A percentile compares a stretch with the other conserved stretches of the same genome.
These are phyloP conservation scores for Cercospora sp. DNA, from an alignment of 2,329 filamentous ascomycete genomes.

Conservation along the genomic window DNA sequence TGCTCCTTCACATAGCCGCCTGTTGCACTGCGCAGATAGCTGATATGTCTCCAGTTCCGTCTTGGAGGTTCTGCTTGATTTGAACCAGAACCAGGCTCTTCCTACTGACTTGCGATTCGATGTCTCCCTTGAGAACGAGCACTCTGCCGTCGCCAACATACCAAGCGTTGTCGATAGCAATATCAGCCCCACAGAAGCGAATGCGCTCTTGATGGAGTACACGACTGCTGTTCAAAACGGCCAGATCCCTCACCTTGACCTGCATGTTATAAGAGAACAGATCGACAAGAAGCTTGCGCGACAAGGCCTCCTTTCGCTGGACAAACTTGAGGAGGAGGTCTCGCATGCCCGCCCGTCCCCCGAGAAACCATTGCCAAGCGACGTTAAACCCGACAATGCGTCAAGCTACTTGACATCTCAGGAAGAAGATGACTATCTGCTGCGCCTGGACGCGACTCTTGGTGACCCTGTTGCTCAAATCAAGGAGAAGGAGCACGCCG, in stretches of 20 bases:
- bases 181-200: slow-evolving; percentile 38
- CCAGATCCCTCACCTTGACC: slow-evolving; percentile 35
- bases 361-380: slow-evolving; percentile 36
- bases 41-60: slow-evolving; percentile 63
- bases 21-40: slow-evolving; percentile 11
- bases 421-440: slow-evolving; percentile 73
- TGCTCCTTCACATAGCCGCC: slow-evolving; percentile 16
- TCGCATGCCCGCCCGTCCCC: slow-evolving; percentile 39
- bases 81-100: slow-evolving; percentile 71
- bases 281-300: slow-evolving; percentile 37
- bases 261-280: slow-evolving; percentile 36
- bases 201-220: slow-evolving; percentile 38
- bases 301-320: slow-evolving; percentile 36
- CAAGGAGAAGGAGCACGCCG: slow-evolving; percentile 22
- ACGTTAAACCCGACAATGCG: slow-evolving; percentile 56
- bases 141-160: slow-evolving; percentile 61
- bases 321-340: slow-evolving; percentile 43
- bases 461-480: slow-evolving; percentile 50
- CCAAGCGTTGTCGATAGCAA: slow-evolving; percentile 50
- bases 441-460: slow-evolving; percentile 60
- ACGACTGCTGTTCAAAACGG: slow-evolving; percentile 38
- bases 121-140: slow-evolving; percentile 71
- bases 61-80: slow-evolving; percentile 82
- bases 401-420: slow-evolving; percentile 67
- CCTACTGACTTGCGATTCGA: slow-evolving; percentile 48